phyloP scores from a whole-genome alignment of 768 basidiomycete species.

The Lentinula aciculospora region DNA sequence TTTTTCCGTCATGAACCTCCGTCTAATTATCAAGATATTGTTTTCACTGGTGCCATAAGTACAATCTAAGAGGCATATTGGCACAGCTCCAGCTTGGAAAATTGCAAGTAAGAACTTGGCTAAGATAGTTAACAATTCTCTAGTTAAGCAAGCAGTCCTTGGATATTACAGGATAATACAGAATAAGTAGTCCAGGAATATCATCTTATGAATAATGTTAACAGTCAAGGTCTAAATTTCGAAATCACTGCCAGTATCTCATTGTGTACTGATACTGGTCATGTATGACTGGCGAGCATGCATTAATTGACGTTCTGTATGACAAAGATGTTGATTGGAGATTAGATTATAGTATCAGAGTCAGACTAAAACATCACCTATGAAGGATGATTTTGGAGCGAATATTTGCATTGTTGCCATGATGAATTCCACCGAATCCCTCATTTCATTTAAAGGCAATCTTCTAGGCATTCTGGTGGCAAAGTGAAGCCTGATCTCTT shows the following conservation, averaged over 20 bases:
- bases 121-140: too few species aligned
- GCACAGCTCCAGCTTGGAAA: too few species aligned
- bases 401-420: slow-evolving; percentile 2
- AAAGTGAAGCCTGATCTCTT: neutral
- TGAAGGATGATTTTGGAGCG: slow-evolving; percentile 2
- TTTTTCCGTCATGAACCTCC: too few species aligned
- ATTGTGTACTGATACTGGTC: neutral
- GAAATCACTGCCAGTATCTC: too few species aligned
- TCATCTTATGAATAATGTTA: neutral
- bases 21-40: too few species aligned
- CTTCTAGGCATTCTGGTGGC: neutral
- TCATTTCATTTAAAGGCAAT: neutral
- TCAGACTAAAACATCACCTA: neutral
- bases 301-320: neutral
- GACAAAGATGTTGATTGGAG: neutral
- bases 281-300: neutral
- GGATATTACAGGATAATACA: too few species aligned
- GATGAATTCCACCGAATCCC: neutral
- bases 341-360: neutral
- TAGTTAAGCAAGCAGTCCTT: too few species aligned
- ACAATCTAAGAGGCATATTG: too few species aligned
- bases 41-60: too few species aligned
- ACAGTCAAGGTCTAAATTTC: too few species aligned
- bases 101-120: too few species aligned
- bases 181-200: neutral